Percentiles rank a stretch among this genome's conserved stretches.
Conservation (phyloP, 2,329 filamentous ascomycete species). For the Fusarium sp. region DNA sequence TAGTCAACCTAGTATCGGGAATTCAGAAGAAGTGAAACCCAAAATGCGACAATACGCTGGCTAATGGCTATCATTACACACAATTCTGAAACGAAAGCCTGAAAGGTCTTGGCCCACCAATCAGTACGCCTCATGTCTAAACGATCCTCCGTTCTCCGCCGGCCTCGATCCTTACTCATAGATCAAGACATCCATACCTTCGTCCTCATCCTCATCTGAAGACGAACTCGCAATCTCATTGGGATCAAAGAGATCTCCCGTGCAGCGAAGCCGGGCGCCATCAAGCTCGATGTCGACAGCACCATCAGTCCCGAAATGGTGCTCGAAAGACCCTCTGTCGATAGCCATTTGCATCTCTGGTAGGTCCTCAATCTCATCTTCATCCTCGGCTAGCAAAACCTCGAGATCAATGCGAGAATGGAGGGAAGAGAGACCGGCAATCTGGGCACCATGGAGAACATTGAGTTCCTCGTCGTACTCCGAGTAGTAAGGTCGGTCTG, state of each 20-base stretch:
- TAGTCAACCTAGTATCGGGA: not conserved
- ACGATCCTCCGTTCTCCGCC: not conserved
- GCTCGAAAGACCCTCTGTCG: constrained; percentile 45
- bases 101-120: not conserved
- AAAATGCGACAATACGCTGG: not conserved
- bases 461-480: constrained; percentile 36
- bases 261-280: constrained; percentile 36
- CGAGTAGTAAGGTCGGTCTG: constrained; percentile 36
- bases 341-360: constrained; percentile 49
- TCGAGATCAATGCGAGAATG: constrained; percentile 45
- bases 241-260: constrained; percentile 25
- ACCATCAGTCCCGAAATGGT: constrained; percentile 35
- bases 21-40: not conserved
- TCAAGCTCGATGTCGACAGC: constrained; percentile 47
- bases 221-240: constrained; percentile 12
- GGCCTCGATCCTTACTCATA: not conserved
- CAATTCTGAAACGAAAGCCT: not conserved
- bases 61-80: not conserved
- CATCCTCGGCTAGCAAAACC: constrained; percentile 45
- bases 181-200: not conserved
- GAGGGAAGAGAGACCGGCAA: constrained; percentile 22
- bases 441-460: constrained; percentile 46
- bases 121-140: not conserved
- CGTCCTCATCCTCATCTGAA: not conserved
- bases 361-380: constrained; percentile 42